These are phyloP conservation scores for Orbilia brochopaga DNA, from an alignment of 2,329 filamentous ascomycete genomes.

Conservation along the genomic window DNA sequence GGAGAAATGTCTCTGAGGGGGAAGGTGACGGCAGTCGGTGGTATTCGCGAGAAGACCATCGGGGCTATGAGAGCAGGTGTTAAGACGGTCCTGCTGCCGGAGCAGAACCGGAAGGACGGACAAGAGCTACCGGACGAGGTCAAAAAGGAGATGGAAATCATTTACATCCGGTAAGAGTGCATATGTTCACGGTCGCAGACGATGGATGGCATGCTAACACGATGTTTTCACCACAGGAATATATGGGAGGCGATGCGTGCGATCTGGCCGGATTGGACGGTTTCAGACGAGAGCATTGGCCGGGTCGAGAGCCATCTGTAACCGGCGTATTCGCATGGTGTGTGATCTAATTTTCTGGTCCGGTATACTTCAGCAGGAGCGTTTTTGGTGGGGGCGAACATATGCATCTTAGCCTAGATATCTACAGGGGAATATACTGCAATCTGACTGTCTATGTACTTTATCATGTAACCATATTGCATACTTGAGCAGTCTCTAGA, in stretches of 20 bases:
- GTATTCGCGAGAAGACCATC: conserved; percentile 98
- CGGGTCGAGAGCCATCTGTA: conserved; percentile 69
- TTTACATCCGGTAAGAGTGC: conserved; percentile 79
- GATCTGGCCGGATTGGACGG: conserved; percentile 92
- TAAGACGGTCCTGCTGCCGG: conserved; percentile 87
- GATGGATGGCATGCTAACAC: conserved; percentile 36
- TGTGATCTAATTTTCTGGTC: conserved; percentile 40
- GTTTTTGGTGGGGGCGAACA: too few species aligned
- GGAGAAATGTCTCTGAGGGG: conserved; percentile 75
- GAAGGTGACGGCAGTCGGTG: conserved; percentile 85
- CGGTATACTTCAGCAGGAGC: conserved; percentile 19
- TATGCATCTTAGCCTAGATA: too few species aligned
- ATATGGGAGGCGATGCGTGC: conserved; percentile 92
- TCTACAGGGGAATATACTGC: too few species aligned
- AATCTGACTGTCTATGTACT: too few species aligned
- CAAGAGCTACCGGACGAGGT: conserved; percentile 91
- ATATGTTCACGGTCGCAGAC: conserved; percentile 18
- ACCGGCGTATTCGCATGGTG: conserved; percentile 24
- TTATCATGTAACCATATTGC: too few species aligned
- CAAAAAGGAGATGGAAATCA: conserved; percentile 81
- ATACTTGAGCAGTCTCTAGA: too few species aligned
- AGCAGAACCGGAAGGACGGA: conserved; percentile 88
- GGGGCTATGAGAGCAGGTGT: conserved; percentile 91
- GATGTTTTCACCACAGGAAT: conserved; percentile 64
- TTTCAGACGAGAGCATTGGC: conserved; percentile 70